Percentiles rank a stretch among this genome's conserved stretches.
phyloP scores from a whole-genome alignment of 306 rosid genomes.

The Phaseolus lunatus region DNA sequence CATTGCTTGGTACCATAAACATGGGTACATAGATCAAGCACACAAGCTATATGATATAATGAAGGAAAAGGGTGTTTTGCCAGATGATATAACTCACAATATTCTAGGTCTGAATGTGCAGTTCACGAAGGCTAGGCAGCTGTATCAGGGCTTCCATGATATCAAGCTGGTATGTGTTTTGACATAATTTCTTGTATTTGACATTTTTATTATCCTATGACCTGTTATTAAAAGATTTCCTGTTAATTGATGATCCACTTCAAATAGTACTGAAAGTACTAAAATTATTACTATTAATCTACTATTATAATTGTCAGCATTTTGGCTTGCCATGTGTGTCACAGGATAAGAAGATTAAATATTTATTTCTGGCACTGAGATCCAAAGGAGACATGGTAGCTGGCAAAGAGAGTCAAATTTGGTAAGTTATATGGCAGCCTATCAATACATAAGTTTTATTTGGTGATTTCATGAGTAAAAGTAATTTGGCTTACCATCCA shows the following conservation, averaged over 20 bases:
- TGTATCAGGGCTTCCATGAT: constrained; percentile 42
- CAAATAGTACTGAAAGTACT: constrained; percentile 4
- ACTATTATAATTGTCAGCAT: neutral
- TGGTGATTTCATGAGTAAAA: neutral
- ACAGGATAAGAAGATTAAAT: neutral
- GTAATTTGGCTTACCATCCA: constrained; percentile 27
- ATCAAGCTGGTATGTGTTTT: constrained; percentile 47
- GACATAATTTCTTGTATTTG: constrained; percentile 13
- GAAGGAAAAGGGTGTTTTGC: constrained; percentile 53
- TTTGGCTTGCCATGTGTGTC: constrained; percentile 15
- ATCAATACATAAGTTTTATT: constrained; percentile 26
- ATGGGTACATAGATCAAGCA: constrained; percentile 50
- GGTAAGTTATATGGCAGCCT: constrained; percentile 16
- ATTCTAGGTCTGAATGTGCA: constrained; percentile 38
- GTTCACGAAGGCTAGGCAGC: constrained; percentile 40
- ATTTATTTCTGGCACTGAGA: neutral
- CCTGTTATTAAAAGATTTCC: constrained; percentile 24
- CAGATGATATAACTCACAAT: constrained; percentile 49
- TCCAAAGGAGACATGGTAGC: constrained; percentile 20
- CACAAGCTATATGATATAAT: constrained; percentile 50
- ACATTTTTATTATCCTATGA: constrained; percentile 16
- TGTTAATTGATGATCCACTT: constrained; percentile 26
- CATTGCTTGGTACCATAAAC: constrained; percentile 50
- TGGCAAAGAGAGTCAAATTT: constrained; percentile 10
- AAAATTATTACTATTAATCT: neutral